phyloP scores from a whole-genome alignment of 176 grass and related monocot genomes.

The Paspalum vaginatum region DNA sequence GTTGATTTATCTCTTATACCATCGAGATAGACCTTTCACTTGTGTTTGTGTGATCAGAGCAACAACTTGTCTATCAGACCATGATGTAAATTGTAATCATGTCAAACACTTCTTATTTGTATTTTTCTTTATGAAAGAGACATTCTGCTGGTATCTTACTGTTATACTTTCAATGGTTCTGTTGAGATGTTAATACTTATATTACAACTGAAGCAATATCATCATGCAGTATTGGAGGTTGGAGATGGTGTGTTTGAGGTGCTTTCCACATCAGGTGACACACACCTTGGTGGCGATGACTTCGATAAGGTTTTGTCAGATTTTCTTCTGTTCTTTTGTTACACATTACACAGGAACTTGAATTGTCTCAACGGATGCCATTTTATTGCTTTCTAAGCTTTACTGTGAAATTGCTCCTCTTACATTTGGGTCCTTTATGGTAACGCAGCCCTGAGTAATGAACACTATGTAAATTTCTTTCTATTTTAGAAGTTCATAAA shows the following conservation, averaged over 20 bases:
- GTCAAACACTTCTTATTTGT: background rate
- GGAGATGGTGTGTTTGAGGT: constrained; percentile 76
- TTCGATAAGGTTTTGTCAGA: constrained; percentile 57
- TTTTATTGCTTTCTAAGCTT: constrained; percentile 9
- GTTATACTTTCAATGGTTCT: background rate
- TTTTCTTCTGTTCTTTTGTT: constrained; percentile 2
- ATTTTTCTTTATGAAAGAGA: constrained; percentile 7
- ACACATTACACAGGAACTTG: background rate
- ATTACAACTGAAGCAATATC: constrained; percentile 19
- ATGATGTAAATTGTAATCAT: too few relatives aligned
- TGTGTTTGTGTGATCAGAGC: too few relatives aligned
- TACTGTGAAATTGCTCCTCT: background rate
- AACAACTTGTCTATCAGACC: too few relatives aligned
- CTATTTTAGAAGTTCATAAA: background rate
- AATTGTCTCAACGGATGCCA: background rate
- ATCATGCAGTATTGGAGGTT: constrained; percentile 59
- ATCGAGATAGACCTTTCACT: background rate
- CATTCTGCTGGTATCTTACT: background rate
- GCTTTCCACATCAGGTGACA: constrained; percentile 72
- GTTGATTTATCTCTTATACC: background rate
- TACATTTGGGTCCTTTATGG: constrained; percentile 4
- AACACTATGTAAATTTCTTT: background rate
- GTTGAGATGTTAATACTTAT: background rate
- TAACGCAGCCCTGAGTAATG: background rate
- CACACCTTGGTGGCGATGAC: constrained; percentile 70